These are phyloP conservation scores for Chrysopogon serrulatus DNA, from an alignment of 176 grass and related monocot genomes.

Conservation along the genomic window DNA sequence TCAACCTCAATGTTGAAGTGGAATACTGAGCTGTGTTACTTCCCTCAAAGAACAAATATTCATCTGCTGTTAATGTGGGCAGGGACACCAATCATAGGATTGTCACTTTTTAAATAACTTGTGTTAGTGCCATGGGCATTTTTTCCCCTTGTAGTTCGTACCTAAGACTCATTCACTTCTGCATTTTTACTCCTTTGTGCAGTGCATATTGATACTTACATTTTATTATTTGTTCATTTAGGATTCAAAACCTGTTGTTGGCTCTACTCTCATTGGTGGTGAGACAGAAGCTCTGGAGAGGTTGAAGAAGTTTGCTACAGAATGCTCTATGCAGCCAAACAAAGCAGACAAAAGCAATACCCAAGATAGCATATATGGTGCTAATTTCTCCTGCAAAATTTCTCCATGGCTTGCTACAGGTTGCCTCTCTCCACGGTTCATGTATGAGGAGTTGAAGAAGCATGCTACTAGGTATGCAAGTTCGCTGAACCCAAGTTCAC, in stretches of 20 bases:
- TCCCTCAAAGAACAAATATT: background rate
- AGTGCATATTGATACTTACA: background rate
- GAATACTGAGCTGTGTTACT: background rate
- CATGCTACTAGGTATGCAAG: conserved; percentile 58
- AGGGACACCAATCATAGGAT: background rate
- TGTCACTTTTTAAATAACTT: background rate
- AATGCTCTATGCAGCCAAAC: conserved; percentile 61
- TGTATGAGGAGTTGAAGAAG: conserved; percentile 97
- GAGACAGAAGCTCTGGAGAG: conserved; percentile 84
- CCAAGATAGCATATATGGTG: conserved; percentile 78
- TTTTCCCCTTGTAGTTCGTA: background rate
- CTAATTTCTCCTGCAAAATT: conserved; percentile 98
- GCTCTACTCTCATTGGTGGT: conserved; percentile 71
- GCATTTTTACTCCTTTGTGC: background rate
- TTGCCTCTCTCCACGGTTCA: conserved; percentile 93
- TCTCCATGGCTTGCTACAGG: conserved; percentile 93
- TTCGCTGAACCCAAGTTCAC: background rate
- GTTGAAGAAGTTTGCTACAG: conserved; percentile 77
- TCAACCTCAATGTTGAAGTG: background rate
- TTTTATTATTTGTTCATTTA: conserved; percentile 26
- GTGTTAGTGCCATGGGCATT: background rate
- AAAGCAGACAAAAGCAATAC: conserved; percentile 56
- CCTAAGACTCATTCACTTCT: background rate
- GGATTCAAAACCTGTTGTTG: conserved; percentile 61
- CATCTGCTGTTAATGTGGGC: background rate